phyloP scores from a whole-genome alignment of 148 eudicot species.

The Vaccinium vitisidaea region DNA sequence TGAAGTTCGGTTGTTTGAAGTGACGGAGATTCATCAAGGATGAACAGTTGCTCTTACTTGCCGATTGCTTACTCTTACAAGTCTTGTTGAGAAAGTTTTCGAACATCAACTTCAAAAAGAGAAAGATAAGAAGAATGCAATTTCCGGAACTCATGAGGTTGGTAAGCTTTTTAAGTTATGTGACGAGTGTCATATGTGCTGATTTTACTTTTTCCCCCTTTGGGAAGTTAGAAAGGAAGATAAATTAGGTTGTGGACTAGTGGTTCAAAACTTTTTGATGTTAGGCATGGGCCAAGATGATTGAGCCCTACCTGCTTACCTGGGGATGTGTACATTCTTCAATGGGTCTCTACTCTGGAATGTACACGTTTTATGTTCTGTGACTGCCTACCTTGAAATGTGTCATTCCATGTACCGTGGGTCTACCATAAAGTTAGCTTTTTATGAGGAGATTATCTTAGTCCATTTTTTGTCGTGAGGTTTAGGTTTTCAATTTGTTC shows the following conservation, averaged over 20 bases:
- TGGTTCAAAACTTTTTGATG: background rate
- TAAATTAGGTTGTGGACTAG: background rate
- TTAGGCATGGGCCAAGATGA: background rate
- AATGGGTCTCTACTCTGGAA: background rate
- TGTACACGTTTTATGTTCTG: background rate
- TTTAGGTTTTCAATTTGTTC: background rate
- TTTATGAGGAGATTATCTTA: background rate
- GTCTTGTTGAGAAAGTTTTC: no score
- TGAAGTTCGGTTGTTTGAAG: no score
- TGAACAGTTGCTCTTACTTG: no score
- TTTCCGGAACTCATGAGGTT: no score
- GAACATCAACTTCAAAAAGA: no score
- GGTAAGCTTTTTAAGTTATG: no score
- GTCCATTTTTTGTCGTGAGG: background rate
- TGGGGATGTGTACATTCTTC: background rate
- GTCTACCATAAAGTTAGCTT: background rate
- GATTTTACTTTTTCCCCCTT: background rate
- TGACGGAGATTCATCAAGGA: no score
- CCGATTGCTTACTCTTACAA: no score
- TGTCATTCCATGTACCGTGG: background rate
- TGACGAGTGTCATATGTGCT: background rate
- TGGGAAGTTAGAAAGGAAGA: background rate
- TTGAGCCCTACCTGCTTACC: background rate
- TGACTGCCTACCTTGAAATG: background rate
- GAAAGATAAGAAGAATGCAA: no score